Percentiles rank a stretch among this genome's conserved stretches.
Conservation (phyloP, 2,329 filamentous ascomycete species). For the Neofusicoccum sp. region DNA sequence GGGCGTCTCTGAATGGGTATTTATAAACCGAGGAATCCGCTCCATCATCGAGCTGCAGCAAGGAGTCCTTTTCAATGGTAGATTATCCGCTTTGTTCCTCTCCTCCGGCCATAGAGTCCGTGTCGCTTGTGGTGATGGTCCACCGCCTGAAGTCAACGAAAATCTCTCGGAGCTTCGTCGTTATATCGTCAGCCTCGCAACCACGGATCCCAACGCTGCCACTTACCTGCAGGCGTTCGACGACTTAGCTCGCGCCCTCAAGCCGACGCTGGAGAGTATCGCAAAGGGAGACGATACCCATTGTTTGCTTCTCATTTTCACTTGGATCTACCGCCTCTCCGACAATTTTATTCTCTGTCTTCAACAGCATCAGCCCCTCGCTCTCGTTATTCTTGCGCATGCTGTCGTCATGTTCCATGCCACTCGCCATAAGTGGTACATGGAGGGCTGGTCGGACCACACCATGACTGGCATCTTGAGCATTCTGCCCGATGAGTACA, state of each 20-base stretch:
- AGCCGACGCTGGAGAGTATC: not conserved
- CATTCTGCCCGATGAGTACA: constrained; percentile 7
- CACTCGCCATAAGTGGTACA: constrained; percentile 1
- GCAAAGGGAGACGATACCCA: not conserved
- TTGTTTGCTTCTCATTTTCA: not conserved
- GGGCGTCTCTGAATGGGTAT: constrained; percentile 5
- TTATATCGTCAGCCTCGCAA: not conserved
- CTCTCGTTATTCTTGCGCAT: constrained; percentile 8
- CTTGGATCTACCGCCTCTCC: constrained; percentile 11
- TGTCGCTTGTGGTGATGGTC: not conserved
- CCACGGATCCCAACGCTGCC: not conserved
- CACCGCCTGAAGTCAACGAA: not conserved
- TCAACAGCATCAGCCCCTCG: constrained; percentile 17
- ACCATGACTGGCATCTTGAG: constrained; percentile 11
- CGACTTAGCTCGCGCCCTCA: not conserved
- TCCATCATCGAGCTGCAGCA: not conserved
- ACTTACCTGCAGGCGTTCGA: not conserved
- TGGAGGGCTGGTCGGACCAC: constrained; percentile 20
- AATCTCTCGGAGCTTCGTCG: not conserved
- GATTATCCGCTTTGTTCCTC: not conserved
- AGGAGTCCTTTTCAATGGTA: not conserved
- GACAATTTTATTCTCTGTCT: constrained; percentile 14
- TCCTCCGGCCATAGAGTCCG: not conserved
- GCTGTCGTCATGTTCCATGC: not conserved
- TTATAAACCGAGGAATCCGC: constrained; percentile 4